phyloP scores from a whole-genome alignment of 2,329 filamentous ascomycete genomes.

The Clonostachys rhizophaga region DNA sequence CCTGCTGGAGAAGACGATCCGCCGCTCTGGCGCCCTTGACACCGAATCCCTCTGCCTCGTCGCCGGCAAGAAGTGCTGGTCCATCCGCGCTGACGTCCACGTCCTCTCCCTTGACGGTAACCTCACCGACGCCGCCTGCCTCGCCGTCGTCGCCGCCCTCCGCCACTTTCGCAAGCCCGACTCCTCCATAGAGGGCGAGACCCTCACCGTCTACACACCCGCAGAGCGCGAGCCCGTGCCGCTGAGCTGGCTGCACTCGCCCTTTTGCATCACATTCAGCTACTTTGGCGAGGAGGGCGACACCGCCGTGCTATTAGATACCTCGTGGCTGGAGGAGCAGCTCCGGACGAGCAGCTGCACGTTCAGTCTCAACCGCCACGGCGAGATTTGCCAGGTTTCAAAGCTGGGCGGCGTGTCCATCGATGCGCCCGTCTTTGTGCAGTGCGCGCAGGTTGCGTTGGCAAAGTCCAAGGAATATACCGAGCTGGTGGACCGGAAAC shows the following conservation, averaged over 20 bases:
- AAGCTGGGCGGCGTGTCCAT: constrained; percentile 84
- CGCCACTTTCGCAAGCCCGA: constrained; percentile 91
- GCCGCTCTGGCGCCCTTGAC: constrained; percentile 86
- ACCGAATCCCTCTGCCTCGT: constrained; percentile 94
- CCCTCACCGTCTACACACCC: constrained; percentile 76
- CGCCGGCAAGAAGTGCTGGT: constrained; percentile 87
- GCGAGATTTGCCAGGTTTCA: constrained; percentile 85
- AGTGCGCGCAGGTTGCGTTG: constrained; percentile 70
- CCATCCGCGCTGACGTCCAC: constrained; percentile 85
- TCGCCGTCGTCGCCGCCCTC: constrained; percentile 82
- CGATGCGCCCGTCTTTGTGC: constrained; percentile 73
- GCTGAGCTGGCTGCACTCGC: constrained; percentile 86
- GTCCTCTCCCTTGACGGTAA: constrained; percentile 89
- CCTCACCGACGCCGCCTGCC: constrained; percentile 78
- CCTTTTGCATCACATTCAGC: constrained; percentile 85
- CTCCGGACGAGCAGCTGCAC: constrained; percentile 69
- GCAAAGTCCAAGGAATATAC: constrained; percentile 79
- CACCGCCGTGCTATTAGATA: constrained; percentile 63
- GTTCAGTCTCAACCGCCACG: constrained; percentile 82
- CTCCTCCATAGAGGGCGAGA: constrained; percentile 78
- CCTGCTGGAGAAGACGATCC: constrained; percentile 88
- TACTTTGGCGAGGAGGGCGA: constrained; percentile 74
- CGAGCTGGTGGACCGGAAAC: constrained; percentile 63
- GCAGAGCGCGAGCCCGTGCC: constrained; percentile 87
- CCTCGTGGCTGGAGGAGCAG: constrained; percentile 71